These are phyloP conservation scores for Herpetospermum pedunculosum DNA, from an alignment of 306 rosid species.

Conservation along the genomic window DNA sequence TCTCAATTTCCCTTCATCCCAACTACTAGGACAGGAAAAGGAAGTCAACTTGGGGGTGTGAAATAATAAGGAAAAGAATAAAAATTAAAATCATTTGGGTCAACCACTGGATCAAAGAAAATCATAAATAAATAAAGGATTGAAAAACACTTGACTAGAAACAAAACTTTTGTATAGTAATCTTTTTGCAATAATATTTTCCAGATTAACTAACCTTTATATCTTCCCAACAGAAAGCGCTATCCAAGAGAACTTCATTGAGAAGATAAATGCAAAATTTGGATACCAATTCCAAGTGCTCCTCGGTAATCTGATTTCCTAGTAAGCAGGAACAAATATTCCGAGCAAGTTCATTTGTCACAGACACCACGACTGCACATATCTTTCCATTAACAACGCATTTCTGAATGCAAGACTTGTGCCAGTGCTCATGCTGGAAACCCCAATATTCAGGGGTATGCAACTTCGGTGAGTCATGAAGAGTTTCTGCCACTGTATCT, in stretches of 20 bases:
- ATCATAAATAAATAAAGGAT: background rate
- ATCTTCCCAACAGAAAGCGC: conserved; percentile 60
- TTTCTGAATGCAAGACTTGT: conserved; percentile 60
- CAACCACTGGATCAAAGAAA: background rate
- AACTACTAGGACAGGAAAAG: background rate
- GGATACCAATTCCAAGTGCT: conserved; percentile 39
- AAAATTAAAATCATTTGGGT: background rate
- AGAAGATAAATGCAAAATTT: conserved; percentile 71
- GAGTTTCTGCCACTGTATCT: conserved; percentile 21
- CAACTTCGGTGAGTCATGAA: conserved; percentile 19
- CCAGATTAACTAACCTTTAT: conserved; percentile 41
- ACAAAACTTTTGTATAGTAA: background rate
- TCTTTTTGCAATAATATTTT: background rate
- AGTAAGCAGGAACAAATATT: conserved; percentile 37
- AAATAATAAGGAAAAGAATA: background rate
- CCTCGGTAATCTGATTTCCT: conserved; percentile 25
- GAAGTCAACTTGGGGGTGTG: background rate
- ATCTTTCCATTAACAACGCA: conserved; percentile 52
- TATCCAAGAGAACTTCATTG: conserved; percentile 37
- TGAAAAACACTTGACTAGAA: background rate
- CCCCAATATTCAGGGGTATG: conserved; percentile 37
- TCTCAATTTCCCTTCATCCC: background rate
- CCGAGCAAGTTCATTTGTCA: conserved; percentile 40
- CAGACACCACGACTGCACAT: conserved; percentile 44
- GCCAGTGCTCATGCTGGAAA: conserved; percentile 64